Conservation (phyloP, 176 grass and related monocot species). For the Urochloa ruziziensis region DNA sequence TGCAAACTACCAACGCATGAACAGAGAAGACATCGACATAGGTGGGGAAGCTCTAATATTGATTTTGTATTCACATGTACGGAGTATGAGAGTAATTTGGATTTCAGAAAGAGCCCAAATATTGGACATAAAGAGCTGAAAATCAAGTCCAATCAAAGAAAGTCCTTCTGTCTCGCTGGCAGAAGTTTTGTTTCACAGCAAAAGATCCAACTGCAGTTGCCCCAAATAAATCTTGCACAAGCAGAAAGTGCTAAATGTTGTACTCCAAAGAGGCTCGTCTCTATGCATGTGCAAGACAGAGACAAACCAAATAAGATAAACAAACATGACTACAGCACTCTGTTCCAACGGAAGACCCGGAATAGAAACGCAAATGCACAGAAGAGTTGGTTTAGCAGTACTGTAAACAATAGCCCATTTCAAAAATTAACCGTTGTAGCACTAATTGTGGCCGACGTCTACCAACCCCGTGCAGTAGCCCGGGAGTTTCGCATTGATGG, state of each 20-base stretch:
- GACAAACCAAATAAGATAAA: constrained; percentile 16
- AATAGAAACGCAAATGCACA: constrained; percentile 23
- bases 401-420: constrained; percentile 15
- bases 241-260: background rate
- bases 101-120: background rate
- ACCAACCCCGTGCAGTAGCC: background rate
- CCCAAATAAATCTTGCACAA: background rate
- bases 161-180: background rate
- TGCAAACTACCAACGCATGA: background rate
- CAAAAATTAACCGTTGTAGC: constrained; percentile 23
- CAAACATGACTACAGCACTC: constrained; percentile 25
- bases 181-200: background rate
- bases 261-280: background rate
- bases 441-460: background rate
- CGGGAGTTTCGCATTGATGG: constrained; percentile 1
- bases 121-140: background rate
- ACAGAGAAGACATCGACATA: constrained; percentile 1
- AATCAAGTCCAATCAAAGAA: background rate
- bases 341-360: constrained; percentile 6
- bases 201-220: constrained; percentile 19
- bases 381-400: background rate
- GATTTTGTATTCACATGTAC: background rate
- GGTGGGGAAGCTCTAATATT: background rate
- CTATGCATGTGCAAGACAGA: background rate
- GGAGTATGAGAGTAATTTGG: background rate